Base-by-base conservation (phyloP, 208 protist genomes). In the Porcisia deanei region DNA sequence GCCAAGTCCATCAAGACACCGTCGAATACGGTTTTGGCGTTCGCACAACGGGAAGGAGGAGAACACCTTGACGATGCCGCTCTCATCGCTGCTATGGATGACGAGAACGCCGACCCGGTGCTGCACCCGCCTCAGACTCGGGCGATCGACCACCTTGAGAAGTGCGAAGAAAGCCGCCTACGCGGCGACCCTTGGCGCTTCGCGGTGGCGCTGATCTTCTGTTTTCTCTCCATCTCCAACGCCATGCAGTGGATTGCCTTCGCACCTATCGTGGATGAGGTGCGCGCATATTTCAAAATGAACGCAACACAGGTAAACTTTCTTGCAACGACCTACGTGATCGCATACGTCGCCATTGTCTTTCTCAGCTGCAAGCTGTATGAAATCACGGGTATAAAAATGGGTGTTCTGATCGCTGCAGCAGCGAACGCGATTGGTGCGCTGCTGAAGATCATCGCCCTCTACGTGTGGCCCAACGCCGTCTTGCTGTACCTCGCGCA, bases 341-440 rank as follows among this genome's bases (percentile, higher is more conserved):
- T 95, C 55, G 83, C 88, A n/a, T 95, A 95, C 55, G 87, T 95
- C 10, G 79, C 74, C 22, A 83, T 86, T 73, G 90, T 93, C 47
- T 93, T 95, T 65, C 76, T 95, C n/a, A 95, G 88, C 73, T 95
- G 90, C 73, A 93, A 92, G 76, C 73, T 93, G 30, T 95, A 90
- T 73, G 90, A 95, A 67, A 73, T 90, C 41, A 88, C 85, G 3
- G 91, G 88, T 54, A 81, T 93, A 34, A 93, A 91, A 53, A 68
- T 82, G 2, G 87, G 87, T 3, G 80, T 93, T 25, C 16, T 89
- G 43, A 77, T 93, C 59, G 88, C 87, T 7, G 84, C 87, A 2
- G 30, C 70, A 10, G 66, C 85, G 7, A 95, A 93, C 79, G 49
- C 76, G 58, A 59, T 91, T 49, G 91, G 88, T 25, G 83, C 91